Base-by-base conservation (phyloP, 2,329 filamentous ascomycete genomes). In the Keithomyces neogunnii region DNA sequence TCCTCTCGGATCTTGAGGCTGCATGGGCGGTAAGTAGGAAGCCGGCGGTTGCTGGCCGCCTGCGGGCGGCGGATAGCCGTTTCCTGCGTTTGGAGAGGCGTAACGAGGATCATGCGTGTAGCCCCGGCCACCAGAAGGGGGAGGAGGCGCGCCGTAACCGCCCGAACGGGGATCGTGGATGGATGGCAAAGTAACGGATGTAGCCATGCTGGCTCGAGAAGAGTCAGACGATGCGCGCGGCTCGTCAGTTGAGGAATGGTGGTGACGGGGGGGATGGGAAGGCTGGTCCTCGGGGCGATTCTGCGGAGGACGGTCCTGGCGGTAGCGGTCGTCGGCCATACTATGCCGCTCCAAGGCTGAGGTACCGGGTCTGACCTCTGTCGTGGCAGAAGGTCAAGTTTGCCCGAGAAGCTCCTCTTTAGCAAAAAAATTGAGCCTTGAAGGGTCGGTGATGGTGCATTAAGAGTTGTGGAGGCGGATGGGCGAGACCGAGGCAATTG, bases 101-200 rank as follows among this genome's bases (percentile, higher is more conserved):
- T 73, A 76, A 52, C 66, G 66, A 48, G 63, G 60, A 51, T 69
- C 66, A n/a, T 58, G 53, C 26, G 60, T 53, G 48, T 67, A 69
- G 38, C 40, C 38, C 10, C 64, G 65, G 47, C 62, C 65, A 39
- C 62, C 63, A 53, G 66, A 63, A 19, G 64, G 58, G 45, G 56
- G 56, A 45, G 62, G 58, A 44, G 62, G 66, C 43, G 64, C 58
- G 8, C 63, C 62, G 51, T 72, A 72, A 19, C 59, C 56, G 51
- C 65, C 57, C 35, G 63, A 59, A 48, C 71, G 66, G 45, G 70
- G 63, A 58, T 77, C 76, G 50, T 77, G 69, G 49, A 79, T 78
- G 19, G 76, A 72, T 1, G 76, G 76, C 35, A 77, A 64, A 53
- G 70, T 75, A 53, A 76, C 69, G 52, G 69, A 66, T 47, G 69